phyloP scores from a whole-genome alignment of 2,329 filamentous ascomycete species.

The Cladosporium sp. region DNA sequence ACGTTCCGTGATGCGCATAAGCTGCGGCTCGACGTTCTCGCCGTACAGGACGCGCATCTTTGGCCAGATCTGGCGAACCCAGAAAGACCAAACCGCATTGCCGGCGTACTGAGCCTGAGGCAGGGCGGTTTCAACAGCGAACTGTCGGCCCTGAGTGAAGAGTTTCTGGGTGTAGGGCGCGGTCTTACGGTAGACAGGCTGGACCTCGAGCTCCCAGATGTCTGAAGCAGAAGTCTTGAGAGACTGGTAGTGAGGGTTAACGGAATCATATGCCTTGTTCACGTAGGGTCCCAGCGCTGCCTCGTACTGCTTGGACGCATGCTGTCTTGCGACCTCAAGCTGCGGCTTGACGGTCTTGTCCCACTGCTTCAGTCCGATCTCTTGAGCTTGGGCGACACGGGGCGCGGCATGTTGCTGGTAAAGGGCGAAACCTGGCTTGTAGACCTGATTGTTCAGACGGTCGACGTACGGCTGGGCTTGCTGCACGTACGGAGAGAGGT shows the following conservation, averaged over 20 bases:
- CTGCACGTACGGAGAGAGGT: constrained; percentile 77
- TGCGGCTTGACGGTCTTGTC: constrained; percentile 70
- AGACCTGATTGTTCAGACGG: constrained; percentile 52
- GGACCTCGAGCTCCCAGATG: constrained; percentile 64
- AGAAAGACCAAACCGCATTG: constrained; percentile 62
- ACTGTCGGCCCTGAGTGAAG: constrained; percentile 60
- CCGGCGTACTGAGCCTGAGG: constrained; percentile 67
- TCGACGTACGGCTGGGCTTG: constrained; percentile 66
- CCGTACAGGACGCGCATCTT: constrained; percentile 72
- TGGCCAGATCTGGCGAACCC: constrained; percentile 74
- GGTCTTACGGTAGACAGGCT: constrained; percentile 69
- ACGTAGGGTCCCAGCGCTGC: constrained; percentile 68
- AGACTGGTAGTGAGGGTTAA: constrained; percentile 67
- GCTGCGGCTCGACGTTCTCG: constrained; percentile 90
- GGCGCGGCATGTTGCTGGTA: constrained; percentile 70
- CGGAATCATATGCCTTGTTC: constrained; percentile 49
- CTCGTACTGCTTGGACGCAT: constrained; percentile 62
- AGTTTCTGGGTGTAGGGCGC: constrained; percentile 66
- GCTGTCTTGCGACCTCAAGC: constrained; percentile 56
- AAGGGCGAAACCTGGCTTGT: constrained; percentile 59
- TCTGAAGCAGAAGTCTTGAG: constrained; percentile 57
- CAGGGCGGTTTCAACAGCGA: constrained; percentile 63
- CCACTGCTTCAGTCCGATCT: constrained; percentile 68
- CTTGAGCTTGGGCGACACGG: constrained; percentile 59
- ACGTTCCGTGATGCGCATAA: constrained; percentile 84